Conservation (phyloP, 441 rosid genomes). For the Arabidopsis lyrata region DNA sequence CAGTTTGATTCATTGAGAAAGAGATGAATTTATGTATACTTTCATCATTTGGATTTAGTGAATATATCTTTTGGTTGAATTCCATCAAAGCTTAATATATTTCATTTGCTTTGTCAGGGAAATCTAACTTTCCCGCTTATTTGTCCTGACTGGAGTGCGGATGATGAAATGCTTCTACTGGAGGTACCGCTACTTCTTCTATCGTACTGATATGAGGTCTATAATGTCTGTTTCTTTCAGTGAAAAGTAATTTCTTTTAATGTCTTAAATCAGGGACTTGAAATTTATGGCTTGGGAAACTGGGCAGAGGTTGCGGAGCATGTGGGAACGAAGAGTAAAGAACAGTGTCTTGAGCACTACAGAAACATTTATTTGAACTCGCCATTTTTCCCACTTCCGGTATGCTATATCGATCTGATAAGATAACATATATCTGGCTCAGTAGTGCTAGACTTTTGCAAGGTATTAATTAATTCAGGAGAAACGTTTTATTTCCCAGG, state of each 20-base stretch:
- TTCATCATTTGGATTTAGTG: neutral
- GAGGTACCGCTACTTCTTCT: slow-evolving; percentile 59
- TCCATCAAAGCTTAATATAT: neutral
- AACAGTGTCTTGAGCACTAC: slow-evolving; percentile 86
- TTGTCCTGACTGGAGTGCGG: slow-evolving; percentile 95
- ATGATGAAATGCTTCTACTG: slow-evolving; percentile 92
- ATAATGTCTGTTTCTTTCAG: neutral
- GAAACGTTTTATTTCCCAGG: slow-evolving; percentile 47
- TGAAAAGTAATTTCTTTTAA: slow-evolving; percentile 6
- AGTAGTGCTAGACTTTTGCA: slow-evolving; percentile 12
- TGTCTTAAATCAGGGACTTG: slow-evolving; percentile 72
- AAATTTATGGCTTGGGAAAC: slow-evolving; percentile 97
- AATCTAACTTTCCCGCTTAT: slow-evolving; percentile 88
- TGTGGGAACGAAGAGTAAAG: slow-evolving; percentile 96
- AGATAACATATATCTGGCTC: slow-evolving; percentile 19
- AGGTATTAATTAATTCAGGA: slow-evolving; percentile 14
- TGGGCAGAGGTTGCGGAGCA: slow-evolving; percentile 98
- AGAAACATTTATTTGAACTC: slow-evolving; percentile 77
- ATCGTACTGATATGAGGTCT: neutral
- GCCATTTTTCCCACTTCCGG: slow-evolving; percentile 91
- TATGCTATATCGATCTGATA: slow-evolving; percentile 45
- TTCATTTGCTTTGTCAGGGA: slow-evolving; percentile 58
- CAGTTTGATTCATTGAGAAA: slow-evolving; percentile 7
- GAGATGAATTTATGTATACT: neutral
- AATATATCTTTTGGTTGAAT: neutral